Evolutionary conservation across 2,329 filamentous ascomycete species (phyloP).

Genomic region (Apiospora pterosperma): DNA sequence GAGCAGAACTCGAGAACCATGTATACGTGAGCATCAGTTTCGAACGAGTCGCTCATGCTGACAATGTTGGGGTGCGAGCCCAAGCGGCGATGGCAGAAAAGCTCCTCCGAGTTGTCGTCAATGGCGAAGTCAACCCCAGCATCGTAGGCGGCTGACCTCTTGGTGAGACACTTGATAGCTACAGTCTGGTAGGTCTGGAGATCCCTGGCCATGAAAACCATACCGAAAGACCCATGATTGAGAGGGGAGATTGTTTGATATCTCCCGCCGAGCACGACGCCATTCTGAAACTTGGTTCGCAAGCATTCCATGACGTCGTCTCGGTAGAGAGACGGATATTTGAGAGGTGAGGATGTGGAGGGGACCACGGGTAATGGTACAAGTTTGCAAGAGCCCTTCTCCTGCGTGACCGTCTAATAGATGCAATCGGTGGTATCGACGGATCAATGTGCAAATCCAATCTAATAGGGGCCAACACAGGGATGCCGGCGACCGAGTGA

Average conservation of each 20-base stretch:
- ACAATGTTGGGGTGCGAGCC: conserved; percentile 86
- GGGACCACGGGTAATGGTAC: conserved; percentile 24
- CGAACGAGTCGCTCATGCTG: conserved; percentile 86
- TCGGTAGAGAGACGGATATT: conserved; percentile 31
- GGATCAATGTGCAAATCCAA: neutral
- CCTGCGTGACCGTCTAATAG: conserved; percentile 21
- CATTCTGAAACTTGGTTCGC: conserved; percentile 75
- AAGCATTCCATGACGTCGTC: conserved; percentile 73
- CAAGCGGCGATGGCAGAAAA: conserved; percentile 75
- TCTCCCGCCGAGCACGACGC: conserved; percentile 80
- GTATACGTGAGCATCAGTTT: conserved; percentile 86
- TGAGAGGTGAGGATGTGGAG: conserved; percentile 24
- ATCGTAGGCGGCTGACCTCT: conserved; percentile 63
- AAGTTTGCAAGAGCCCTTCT: conserved; percentile 18
- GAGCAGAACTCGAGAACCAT: conserved; percentile 93
- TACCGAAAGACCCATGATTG: conserved; percentile 97
- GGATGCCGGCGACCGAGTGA: neutral
- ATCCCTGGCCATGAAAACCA: conserved; percentile 94
- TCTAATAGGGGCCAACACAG: neutral
- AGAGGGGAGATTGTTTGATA: conserved; percentile 90
- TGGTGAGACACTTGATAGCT: conserved; percentile 95
- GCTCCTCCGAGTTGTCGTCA: conserved; percentile 80
- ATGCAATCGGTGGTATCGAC: conserved; percentile 16
- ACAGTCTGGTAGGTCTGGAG: conserved; percentile 73
- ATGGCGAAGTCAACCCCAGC: conserved; percentile 63